Evolutionary conservation across 768 basidiomycete genomes (phyloP), one percentile per base, ranked within the genome.

Genomic region (Podaxis sp.): DNA sequence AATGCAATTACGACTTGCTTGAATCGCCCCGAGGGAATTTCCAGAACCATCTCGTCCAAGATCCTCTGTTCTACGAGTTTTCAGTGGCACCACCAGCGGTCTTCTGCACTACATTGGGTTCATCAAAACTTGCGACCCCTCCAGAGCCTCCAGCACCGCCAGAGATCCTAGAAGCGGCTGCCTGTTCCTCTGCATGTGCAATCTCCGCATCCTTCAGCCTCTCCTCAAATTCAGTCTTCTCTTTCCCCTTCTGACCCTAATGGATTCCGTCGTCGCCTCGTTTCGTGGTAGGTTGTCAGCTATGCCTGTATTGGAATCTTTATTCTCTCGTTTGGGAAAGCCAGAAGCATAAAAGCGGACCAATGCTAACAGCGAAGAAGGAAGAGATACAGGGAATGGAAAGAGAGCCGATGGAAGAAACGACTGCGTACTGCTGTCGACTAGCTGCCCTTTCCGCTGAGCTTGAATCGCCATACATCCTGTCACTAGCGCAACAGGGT

Each of bases 401-500:
- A 19, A 4, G 28, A 46, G 38, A 40, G 11, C 19, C 19, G 55
- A 42, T 33, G 36, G 24, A 15, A 57, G n/a, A 30, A 22, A 28
- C 6, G 22, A 19, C 19, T 42, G 60, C 53, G 58, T 57, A 48
- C 51, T 65, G 17, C 52, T 62, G 4, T 64, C 71, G 65, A 65
- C 74, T 66, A 59, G 73, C 67, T 68, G 77, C 48, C 74, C 72
- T 54, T 74, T 73, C 40, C 74, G 65, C 66, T 74, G 63, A 19
- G 66, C 61, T 59, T 77, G 77, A 15, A 75, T 59, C 3, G 71
- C 68, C 67, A 74, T 71, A 2, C 76, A 72, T 3, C 80, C 80
- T 1, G 75, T 81, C 55, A 87, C 84, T 64, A 90, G 77, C 6
- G 88, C 87, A 36, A 82, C 82, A 93, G 72, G 0, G 92, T 93